phyloP scores from a whole-genome alignment of 148 eudicot genomes.

The Vaccinium corymbosum region DNA sequence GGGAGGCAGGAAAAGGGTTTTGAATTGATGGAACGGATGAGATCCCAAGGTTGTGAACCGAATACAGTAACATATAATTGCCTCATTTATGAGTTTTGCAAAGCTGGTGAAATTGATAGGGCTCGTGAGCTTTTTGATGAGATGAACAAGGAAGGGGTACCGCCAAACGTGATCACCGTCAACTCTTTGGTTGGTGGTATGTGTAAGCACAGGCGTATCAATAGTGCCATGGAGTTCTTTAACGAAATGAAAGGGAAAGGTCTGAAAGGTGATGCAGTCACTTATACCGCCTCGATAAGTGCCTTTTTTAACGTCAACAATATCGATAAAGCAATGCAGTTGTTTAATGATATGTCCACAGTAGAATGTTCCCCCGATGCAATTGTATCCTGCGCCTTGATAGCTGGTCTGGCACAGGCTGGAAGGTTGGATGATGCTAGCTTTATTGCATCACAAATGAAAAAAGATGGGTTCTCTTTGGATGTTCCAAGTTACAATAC shows the following conservation, averaged over 20 bases:
- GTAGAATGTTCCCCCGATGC: slow-evolving; percentile 53
- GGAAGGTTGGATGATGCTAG: slow-evolving; percentile 65
- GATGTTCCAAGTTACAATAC: slow-evolving; percentile 66
- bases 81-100: slow-evolving; percentile 70
- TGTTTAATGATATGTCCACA: slow-evolving; percentile 61
- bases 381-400: slow-evolving; percentile 54
- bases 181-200: slow-evolving; percentile 65
- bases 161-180: slow-evolving; percentile 50
- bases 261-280: slow-evolving; percentile 47
- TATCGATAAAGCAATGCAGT: slow-evolving; percentile 49
- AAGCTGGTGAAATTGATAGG: slow-evolving; percentile 53
- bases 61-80: slow-evolving; percentile 57
- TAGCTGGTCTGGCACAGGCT: slow-evolving; percentile 53
- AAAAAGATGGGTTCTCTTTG: slow-evolving; percentile 55
- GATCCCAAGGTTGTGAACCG: slow-evolving; percentile 41
- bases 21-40: slow-evolving; percentile 62
- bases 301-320: slow-evolving; percentile 70
- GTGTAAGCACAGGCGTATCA: slow-evolving; percentile 60
- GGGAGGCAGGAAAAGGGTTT: slow-evolving; percentile 71
- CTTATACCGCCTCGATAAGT: slow-evolving; percentile 57
- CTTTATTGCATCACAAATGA: slow-evolving; percentile 46
- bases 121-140: slow-evolving; percentile 51
- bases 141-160: slow-evolving; percentile 53
- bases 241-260: slow-evolving; percentile 54
- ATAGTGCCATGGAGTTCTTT: slow-evolving; percentile 57